These are phyloP conservation scores for Adansonia digitata DNA, from an alignment of 345 rosid genomes.

Conservation along the genomic window DNA sequence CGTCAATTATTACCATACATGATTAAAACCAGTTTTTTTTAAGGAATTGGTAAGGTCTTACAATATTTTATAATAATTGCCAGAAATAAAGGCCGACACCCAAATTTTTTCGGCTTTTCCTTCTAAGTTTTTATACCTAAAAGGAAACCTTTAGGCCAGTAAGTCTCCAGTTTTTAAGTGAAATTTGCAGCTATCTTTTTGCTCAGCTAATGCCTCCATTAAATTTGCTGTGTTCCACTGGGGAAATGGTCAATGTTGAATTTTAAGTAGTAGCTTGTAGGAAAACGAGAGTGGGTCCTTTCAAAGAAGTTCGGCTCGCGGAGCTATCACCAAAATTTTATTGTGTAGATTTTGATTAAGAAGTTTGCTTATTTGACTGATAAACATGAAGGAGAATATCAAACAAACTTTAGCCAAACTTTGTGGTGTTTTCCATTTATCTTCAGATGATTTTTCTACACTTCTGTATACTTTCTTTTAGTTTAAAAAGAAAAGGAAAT, in stretches of 20 bases:
- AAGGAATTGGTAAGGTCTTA: neutral
- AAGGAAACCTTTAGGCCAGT: neutral
- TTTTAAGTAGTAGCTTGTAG: neutral
- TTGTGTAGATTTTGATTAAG: neutral
- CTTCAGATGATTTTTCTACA: neutral
- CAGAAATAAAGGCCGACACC: too few relatives aligned
- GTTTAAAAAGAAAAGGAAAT: neutral
- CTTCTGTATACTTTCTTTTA: neutral
- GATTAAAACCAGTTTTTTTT: too few relatives aligned
- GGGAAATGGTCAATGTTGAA: neutral
- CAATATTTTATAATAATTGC: too few relatives aligned
- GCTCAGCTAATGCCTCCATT: slow-evolving; percentile 3
- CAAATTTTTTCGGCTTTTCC: neutral
- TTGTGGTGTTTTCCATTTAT: neutral
- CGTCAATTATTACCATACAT: too few relatives aligned
- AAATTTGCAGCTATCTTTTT: neutral
- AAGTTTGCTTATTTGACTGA: slow-evolving; percentile 13
- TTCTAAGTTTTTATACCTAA: neutral
- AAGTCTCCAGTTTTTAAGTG: neutral
- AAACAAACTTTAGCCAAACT: neutral
- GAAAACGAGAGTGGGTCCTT: neutral
- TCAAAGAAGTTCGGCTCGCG: neutral
- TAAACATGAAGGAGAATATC: neutral
- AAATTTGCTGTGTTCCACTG: neutral
- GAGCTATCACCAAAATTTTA: neutral